Evolutionary conservation across 108 stramenopile genomes (phyloP), one percentile per base, ranked within the genome.

Genomic region (Cyclotella kingstonii): DNA sequence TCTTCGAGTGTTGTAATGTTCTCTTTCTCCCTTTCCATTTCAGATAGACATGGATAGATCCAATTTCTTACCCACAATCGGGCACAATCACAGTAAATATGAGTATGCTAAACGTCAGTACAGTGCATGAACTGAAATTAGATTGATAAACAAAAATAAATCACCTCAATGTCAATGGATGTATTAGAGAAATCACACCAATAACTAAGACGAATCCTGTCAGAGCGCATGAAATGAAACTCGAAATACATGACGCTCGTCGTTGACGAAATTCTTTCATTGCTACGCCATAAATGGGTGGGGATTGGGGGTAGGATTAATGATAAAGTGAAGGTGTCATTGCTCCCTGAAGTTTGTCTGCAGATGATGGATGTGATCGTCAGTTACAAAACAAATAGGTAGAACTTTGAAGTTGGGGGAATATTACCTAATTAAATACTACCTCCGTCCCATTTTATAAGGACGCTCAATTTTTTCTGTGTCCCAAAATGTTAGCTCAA

Each of bases 41-140:
- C 35, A 0, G 62, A 56, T 18, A 76, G 35, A 26, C 75, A 76
- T 0, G 75, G 75, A 50, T 76, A 76, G 54, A 76, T 49, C 27
- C 68, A 15, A 42, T 66, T 52, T 21, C 73, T 67, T 36, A 11
- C 1, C 10, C 17, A 23, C 18, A 22, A 19, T n/a, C 46, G 1
- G 2, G n/a, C 3, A 47, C 19, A 34, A 56, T 23, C 28, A 26
- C 36, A 45, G 18, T 3, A 21, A 18, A 12, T 56, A 21, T 40
- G 55, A 39, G 55, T 25, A 25, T 21, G 39, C 21, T 26, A 22
- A 18, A 6, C 9, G 21, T 12, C 12, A 25, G 21, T 23, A 56
- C 41, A 8, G 10, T 18, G 15, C 8, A 52, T 25, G 46, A 15
- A 34, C 23, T 35, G 28, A 19, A 17, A 25, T 36, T 2, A 6